Percentiles rank a stretch among this genome's conserved stretches.
Conservation (phyloP, 225 moss, liverwort and hornwort genomes). For the Polytrichum commune region DNA sequence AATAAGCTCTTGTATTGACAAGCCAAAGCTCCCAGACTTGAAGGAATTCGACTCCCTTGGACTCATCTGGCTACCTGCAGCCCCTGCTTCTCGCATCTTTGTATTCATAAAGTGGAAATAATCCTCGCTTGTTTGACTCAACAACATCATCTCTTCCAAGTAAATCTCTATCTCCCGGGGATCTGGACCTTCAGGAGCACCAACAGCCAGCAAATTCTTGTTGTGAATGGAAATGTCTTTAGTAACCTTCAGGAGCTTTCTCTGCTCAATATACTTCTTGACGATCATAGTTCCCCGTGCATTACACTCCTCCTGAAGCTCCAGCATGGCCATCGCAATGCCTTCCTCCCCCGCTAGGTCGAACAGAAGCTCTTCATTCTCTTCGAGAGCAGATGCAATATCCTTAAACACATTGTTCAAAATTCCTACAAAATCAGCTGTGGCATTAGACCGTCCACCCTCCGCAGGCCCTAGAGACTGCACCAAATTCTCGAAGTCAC, state of each 20-base stretch:
- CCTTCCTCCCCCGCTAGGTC: slow-evolving; percentile 82
- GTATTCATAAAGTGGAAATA: slow-evolving; percentile 75
- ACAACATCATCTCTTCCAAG: slow-evolving; percentile 92
- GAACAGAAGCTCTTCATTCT: slow-evolving; percentile 86
- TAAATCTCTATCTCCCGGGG: slow-evolving; percentile 68
- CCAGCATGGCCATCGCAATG: slow-evolving; percentile 74
- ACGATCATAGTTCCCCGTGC: slow-evolving; percentile 66
- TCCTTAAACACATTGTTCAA: slow-evolving; percentile 88
- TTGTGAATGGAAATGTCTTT: slow-evolving; percentile 69
- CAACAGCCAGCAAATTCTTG: slow-evolving; percentile 68
- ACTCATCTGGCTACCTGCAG: slow-evolving; percentile 76
- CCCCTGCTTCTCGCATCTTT: slow-evolving; percentile 70
- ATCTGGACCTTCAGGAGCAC: slow-evolving; percentile 71
- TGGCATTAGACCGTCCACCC: slow-evolving; percentile 21
- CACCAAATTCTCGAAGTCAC: slow-evolving; percentile 72
- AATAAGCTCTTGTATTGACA: slow-evolving; percentile 80
- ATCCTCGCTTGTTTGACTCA: slow-evolving; percentile 92
- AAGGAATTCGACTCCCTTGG: slow-evolving; percentile 60
- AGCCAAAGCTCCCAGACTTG: slow-evolving; percentile 76
- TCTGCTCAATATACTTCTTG: slow-evolving; percentile 75
- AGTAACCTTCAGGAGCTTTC: slow-evolving; percentile 69
- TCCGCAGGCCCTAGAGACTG: slow-evolving; percentile 43
- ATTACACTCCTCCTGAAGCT: slow-evolving; percentile 94
- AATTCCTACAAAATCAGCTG: slow-evolving; percentile 70
- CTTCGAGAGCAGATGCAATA: slow-evolving; percentile 81